These are phyloP conservation scores for Chlorella vulgaris DNA, from an alignment of 139 green algal species.

Conservation along the genomic window DNA sequence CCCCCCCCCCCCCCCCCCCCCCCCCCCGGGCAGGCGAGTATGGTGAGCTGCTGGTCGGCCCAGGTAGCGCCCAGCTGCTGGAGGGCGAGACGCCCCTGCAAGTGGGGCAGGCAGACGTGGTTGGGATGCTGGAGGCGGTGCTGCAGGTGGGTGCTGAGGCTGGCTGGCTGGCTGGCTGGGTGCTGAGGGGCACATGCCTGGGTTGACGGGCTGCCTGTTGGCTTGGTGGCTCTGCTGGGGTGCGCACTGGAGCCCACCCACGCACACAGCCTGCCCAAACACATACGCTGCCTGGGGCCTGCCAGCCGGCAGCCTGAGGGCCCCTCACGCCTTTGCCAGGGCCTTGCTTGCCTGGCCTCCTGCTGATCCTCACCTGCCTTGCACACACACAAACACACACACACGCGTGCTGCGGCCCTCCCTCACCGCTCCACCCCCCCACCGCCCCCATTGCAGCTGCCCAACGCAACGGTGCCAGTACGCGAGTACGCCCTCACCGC, in stretches of 20 bases:
- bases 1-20: not conserved
- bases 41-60: constrained; percentile 83
- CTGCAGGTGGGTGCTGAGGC: constrained; percentile 20
- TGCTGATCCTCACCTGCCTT: too few relatives aligned
- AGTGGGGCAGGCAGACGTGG: constrained; percentile 60
- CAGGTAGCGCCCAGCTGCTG: constrained; percentile 55
- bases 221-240: too few relatives aligned
- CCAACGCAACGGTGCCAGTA: not conserved
- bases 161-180: not conserved
- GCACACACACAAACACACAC: too few relatives aligned
- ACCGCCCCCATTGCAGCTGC: not conserved
- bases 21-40: constrained; percentile 64
- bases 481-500: constrained; percentile 81
- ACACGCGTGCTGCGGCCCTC: too few relatives aligned
- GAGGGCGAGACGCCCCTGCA: constrained; percentile 67
- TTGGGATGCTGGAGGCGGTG: constrained; percentile 61
- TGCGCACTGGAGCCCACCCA: too few relatives aligned
- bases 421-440: too few relatives aligned
- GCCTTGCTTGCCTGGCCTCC: too few relatives aligned
- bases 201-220: too few relatives aligned
- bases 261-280: too few relatives aligned
- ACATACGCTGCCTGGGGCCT: too few relatives aligned
- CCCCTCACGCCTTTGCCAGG: too few relatives aligned
- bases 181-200: not conserved
- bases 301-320: too few relatives aligned